Conservation (phyloP, 208 protist genomes). For the Angomonas ambiguus region DNA sequence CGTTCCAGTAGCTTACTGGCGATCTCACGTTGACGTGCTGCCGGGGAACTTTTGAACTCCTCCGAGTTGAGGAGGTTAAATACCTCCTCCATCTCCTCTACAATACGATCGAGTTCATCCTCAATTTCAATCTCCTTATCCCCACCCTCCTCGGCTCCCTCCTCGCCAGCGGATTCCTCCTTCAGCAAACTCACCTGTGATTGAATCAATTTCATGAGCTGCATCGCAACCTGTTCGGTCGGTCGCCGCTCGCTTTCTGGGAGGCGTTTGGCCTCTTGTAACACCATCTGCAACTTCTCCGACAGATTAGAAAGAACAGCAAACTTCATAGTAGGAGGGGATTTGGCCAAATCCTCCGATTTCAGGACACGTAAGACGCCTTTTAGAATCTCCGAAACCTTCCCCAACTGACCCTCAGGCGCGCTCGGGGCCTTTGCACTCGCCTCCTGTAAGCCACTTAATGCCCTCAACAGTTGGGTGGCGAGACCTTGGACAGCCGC, state of each 20-base stretch:
- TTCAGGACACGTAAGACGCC: slow-evolving; percentile 13
- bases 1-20: slow-evolving; percentile 21
- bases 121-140: not conserved
- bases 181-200: not conserved
- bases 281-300: slow-evolving; percentile 6
- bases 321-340: slow-evolving; percentile 1
- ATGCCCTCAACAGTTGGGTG: slow-evolving; percentile 15
- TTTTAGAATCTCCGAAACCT: not conserved
- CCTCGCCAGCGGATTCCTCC: not conserved
- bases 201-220: not conserved
- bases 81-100: slow-evolving; percentile 11
- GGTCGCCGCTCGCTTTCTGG: not conserved
- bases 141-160: slow-evolving; percentile 1
- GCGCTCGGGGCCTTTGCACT: not conserved
- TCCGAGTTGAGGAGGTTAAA: slow-evolving; percentile 41
- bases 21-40: slow-evolving; percentile 19
- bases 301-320: slow-evolving; percentile 16
- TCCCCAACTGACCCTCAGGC: not conserved
- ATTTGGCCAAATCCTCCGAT: not conserved
- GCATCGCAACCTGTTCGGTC: not conserved
- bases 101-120: slow-evolving; percentile 11
- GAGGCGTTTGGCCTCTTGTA: slow-evolving; percentile 4
- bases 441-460: slow-evolving; percentile 6
- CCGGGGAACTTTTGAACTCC: slow-evolving; percentile 26
- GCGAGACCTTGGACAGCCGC: slow-evolving; percentile 12